A percentile compares a stretch with the other conserved stretches of the same genome.
Evolutionary conservation across 768 basidiomycete genomes (phyloP).

Genomic region (Suillus lakei): DNA sequence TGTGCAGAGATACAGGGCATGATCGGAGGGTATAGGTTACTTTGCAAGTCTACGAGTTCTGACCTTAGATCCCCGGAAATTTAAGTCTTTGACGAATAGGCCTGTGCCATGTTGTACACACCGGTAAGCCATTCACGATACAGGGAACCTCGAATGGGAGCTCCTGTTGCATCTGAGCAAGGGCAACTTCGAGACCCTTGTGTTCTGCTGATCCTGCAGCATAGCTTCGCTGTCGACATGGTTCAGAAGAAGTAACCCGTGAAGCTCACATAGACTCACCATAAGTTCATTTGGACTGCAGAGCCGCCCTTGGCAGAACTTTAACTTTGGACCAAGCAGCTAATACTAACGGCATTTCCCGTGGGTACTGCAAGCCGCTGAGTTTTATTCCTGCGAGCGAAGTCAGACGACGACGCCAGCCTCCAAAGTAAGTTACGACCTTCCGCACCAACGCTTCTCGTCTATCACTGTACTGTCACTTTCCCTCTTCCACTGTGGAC

Average conservation of each 20-base stretch:
- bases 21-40: conserved; percentile 87
- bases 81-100: conserved; percentile 3
- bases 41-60: conserved; percentile 79
- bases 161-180: conserved; percentile 80
- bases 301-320: too few species aligned
- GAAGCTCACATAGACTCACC: conserved; percentile 48
- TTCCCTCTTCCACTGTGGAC: too few species aligned
- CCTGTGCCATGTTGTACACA: conserved; percentile 38
- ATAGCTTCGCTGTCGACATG: conserved; percentile 65
- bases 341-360: too few species aligned
- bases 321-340: too few species aligned
- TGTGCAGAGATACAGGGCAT: conserved; percentile 76
- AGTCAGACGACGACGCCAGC: too few species aligned
- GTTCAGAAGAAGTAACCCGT: not conserved
- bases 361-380: too few species aligned
- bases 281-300: conserved; percentile 87
- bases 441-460: too few species aligned
- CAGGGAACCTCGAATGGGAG: conserved; percentile 94
- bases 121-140: conserved; percentile 87
- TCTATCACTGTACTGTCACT: too few species aligned
- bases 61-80: conserved; percentile 49
- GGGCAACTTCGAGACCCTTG: conserved; percentile 66
- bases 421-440: too few species aligned
- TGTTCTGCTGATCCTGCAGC: conserved; percentile 82
- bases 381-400: too few species aligned